Evolutionary conservation across 208 protist species (phyloP).

Genomic region (Phytomonas sp.): DNA sequence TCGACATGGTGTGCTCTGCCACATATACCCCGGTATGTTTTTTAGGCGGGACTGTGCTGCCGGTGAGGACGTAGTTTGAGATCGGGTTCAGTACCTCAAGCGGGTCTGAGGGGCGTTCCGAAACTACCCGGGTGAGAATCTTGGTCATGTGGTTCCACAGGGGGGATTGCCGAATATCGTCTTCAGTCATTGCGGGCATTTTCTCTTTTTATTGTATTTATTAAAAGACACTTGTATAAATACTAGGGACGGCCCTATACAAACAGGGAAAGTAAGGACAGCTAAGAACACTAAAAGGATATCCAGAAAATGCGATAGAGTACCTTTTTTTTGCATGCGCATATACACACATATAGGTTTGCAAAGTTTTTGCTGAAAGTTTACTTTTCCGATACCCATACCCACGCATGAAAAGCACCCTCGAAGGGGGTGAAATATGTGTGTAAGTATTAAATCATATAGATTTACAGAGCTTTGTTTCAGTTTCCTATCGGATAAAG

Average conservation of each 20-base stretch:
- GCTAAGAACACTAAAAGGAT: neutral
- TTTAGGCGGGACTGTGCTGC: conserved; percentile 54
- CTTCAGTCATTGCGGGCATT: conserved; percentile 49
- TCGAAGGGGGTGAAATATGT: neutral
- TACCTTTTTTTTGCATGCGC: neutral
- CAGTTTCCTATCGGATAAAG: neutral
- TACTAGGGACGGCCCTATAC: neutral
- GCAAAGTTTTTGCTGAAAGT: neutral
- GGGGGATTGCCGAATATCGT: conserved; percentile 58
- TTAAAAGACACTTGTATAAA: neutral
- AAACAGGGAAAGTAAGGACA: neutral
- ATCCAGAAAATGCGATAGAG: neutral
- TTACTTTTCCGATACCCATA: neutral
- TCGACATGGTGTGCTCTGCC: conserved; percentile 43
- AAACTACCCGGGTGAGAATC: conserved; percentile 64
- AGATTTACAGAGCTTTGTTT: neutral
- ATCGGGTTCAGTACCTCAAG: conserved; percentile 60
- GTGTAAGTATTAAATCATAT: neutral
- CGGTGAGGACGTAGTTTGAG: conserved; percentile 63
- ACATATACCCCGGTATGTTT: conserved; percentile 37
- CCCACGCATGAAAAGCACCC: neutral
- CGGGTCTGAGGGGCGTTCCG: conserved; percentile 54
- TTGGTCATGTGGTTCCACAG: conserved; percentile 84
- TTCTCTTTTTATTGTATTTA: conserved; percentile 7
- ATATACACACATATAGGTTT: neutral